Percentiles rank a stretch among this genome's conserved stretches.
Conservation (phyloP, 306 rosid genomes). For the Vicia faba region DNA sequence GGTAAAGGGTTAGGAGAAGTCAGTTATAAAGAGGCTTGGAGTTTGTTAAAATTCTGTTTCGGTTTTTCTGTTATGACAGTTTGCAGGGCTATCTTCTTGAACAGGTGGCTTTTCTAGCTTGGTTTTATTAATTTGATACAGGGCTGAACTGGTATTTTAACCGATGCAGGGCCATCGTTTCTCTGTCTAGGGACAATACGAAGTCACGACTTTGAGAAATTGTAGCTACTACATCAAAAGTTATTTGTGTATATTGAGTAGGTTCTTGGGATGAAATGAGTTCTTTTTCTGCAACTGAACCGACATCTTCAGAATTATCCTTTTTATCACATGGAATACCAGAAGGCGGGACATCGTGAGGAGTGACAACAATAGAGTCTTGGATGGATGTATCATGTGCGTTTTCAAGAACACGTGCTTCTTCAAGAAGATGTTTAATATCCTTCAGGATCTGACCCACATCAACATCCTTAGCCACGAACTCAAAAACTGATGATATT, state of each 20-base stretch:
- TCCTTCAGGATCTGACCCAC: slow-evolving; percentile 74
- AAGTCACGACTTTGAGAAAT: slow-evolving; percentile 78
- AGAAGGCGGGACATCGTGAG: slow-evolving; percentile 51
- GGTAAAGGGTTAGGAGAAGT: too few species aligned
- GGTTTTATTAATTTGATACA: too few species aligned
- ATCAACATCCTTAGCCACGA: too few species aligned
- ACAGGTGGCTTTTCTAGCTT: too few species aligned
- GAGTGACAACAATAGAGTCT: slow-evolving; percentile 48
- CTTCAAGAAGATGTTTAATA: slow-evolving; percentile 61
- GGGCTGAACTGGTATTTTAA: too few species aligned
- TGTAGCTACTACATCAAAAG: slow-evolving; percentile 71
- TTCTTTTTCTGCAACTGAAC: too few species aligned
- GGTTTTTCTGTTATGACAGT: too few species aligned
- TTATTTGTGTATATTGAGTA: slow-evolving; percentile 45
- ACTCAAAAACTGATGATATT: too few species aligned
- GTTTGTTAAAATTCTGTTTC: too few species aligned
- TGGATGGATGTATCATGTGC: slow-evolving; percentile 54
- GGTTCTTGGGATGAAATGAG: slow-evolving; percentile 48
- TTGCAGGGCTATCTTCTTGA: too few species aligned
- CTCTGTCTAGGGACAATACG: slow-evolving; percentile 67
- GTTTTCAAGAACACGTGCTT: too few species aligned
- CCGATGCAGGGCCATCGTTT: slow-evolving; percentile 67
- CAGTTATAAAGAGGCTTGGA: too few species aligned
- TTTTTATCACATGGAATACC: slow-evolving; percentile 54
- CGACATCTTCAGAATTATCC: slow-evolving; percentile 58